Percentiles rank a stretch among this genome's conserved stretches.
Conservation (phyloP, 2,329 filamentous ascomycete species). For the Escovopsis weberi region DNA sequence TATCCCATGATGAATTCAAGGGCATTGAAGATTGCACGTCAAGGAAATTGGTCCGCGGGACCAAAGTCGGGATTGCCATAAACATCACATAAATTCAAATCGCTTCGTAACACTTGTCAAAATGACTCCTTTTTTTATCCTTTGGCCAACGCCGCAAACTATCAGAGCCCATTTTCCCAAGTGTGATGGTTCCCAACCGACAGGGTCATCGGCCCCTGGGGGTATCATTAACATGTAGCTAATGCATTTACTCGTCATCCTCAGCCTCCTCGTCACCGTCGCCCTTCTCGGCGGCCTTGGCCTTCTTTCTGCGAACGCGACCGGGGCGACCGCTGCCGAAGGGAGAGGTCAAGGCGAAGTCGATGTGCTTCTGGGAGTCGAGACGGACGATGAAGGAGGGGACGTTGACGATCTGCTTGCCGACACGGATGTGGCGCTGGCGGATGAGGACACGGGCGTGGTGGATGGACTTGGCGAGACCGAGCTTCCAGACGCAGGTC, state of each 20-base stretch:
- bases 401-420: slow-evolving; percentile 99
- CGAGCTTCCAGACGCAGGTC: slow-evolving; percentile 99
- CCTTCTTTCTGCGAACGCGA: slow-evolving; percentile 99
- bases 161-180: slow-evolving; percentile 27
- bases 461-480: slow-evolving; percentile 99
- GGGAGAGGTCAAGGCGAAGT: slow-evolving; percentile 94
- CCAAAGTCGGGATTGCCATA: background rate
- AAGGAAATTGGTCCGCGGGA: too few relatives aligned
- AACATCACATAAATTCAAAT: background rate
- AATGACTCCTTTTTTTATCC: slow-evolving; percentile 32
- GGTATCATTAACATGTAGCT: slow-evolving; percentile 17
- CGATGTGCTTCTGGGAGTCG: slow-evolving; percentile 99
- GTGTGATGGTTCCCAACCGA: slow-evolving; percentile 20
- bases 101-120: slow-evolving; percentile 14
- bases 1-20: too few relatives aligned
- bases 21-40: too few relatives aligned
- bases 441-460: slow-evolving; percentile 99
- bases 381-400: slow-evolving; percentile 99
- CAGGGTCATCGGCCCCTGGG: slow-evolving; percentile 9
- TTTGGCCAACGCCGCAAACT: slow-evolving; percentile 37
- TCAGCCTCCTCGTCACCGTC: slow-evolving; percentile 72
- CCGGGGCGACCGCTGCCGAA: slow-evolving; percentile 95
- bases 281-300: slow-evolving; percentile 81
- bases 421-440: slow-evolving; percentile 98
- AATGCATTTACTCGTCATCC: slow-evolving; percentile 54